Conservation (phyloP, 345 rosid genomes). For the Gossypium turneri region DNA sequence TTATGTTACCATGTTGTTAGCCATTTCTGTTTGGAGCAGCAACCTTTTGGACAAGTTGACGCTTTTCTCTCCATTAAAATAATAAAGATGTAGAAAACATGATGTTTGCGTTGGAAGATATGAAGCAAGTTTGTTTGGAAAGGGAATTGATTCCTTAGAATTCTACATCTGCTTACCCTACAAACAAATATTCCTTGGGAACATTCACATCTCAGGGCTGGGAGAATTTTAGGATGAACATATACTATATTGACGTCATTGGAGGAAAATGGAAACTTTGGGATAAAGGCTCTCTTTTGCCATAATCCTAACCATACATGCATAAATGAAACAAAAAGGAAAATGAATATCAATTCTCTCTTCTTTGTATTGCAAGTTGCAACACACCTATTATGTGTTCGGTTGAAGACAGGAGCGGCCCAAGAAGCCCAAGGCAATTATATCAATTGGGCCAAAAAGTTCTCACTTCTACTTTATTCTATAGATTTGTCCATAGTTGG, state of each 20-base stretch:
- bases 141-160: slow-evolving; percentile 22
- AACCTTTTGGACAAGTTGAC: slow-evolving; percentile 20
- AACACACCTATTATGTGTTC: too few species aligned
- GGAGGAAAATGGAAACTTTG: too few species aligned
- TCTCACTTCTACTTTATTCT: too few species aligned
- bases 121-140: slow-evolving; percentile 3
- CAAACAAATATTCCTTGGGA: slow-evolving; percentile 12
- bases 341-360: too few species aligned
- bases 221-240: neutral
- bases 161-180: neutral
- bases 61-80: slow-evolving; percentile 8
- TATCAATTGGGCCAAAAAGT: too few species aligned
- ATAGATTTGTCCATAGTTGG: too few species aligned
- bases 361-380: too few species aligned
- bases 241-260: neutral
- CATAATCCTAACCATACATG: neutral
- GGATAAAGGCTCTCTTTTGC: neutral
- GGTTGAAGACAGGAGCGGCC: too few species aligned
- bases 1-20: neutral
- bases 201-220: neutral
- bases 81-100: neutral
- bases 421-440: too few species aligned
- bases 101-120: neutral
- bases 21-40: neutral
- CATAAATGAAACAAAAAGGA: too few species aligned